Evolutionary conservation across 2,329 filamentous ascomycete species (phyloP), one percentile per base, ranked within the genome.

Genomic region (Colletotrichum sp.): DNA sequence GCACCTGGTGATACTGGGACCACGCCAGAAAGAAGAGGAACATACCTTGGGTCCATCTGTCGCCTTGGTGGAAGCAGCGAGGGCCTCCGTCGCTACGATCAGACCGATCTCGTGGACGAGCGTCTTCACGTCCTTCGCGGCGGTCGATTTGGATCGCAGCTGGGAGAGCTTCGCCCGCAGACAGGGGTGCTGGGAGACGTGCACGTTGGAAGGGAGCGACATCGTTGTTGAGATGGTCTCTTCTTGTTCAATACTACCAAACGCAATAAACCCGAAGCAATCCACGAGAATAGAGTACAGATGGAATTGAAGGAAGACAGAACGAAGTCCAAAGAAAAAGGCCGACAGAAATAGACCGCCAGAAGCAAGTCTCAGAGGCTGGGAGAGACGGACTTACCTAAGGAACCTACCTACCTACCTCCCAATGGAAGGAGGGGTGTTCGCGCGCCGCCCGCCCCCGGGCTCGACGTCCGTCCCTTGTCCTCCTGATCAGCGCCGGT

Each of bases 111-210:
- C 96, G 83, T 98, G 93, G 76, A 98, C 91, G 65, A 98, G 89
- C 9, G 90, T 86, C 85, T 96, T 96, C 79, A 95, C 96, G 71
- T 98, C 95, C 75, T 93, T 90, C 5, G 95, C 89, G 75, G 89
- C 91, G 66, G 94, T 92, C 56, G 88, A 89, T 72, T 91, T 89
- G 55, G 95, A 97, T 76, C 96, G 94, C 62, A 98, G 91, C 86
- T 97, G 95, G 79, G 94, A 96, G 81, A 98, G 92, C 89, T 98
- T 98, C 79, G 94, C 95, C 80, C 91, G 89, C 56, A 98, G 89
- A 85, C 95, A 98, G 43, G 96, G 96, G 84, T 98, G 96, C 18
- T 88, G 88, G 52, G 96, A 98, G 83, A 98, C 87, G 86, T 97
- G 95, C 77, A 93, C 91, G 81, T 93, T 93, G 79, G 89, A 77